These are phyloP conservation scores for Tulasnella sp. DNA, from an alignment of 768 basidiomycete genomes.

Conservation along the genomic window DNA sequence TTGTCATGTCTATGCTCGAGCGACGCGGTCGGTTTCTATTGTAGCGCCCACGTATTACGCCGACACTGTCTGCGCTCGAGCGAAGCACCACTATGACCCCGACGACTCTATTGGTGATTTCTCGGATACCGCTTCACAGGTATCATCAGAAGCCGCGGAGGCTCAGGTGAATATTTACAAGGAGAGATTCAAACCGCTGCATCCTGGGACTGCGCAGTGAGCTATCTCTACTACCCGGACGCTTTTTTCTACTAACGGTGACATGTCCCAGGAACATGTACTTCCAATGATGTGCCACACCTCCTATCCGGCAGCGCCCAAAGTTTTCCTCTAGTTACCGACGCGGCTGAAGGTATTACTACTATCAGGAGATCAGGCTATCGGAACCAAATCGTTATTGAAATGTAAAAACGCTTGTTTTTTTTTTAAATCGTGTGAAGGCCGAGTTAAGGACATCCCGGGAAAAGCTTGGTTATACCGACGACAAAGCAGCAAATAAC, in stretches of 20 bases:
- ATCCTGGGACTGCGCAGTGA: not conserved
- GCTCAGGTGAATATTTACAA: not conserved
- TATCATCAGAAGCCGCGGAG: not conserved
- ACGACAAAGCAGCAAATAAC: too few relatives aligned
- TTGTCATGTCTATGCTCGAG: slow-evolving; percentile 13
- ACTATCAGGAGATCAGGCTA: too few relatives aligned
- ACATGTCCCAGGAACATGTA: not conserved
- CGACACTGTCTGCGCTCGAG: slow-evolving; percentile 10
- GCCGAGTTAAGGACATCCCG: too few relatives aligned
- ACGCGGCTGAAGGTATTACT: too few relatives aligned
- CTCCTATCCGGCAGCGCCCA: too few relatives aligned
- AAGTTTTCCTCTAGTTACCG: too few relatives aligned
- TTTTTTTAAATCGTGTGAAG: too few relatives aligned
- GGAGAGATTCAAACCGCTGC: not conserved
- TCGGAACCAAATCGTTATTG: too few relatives aligned
- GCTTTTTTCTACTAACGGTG: not conserved
- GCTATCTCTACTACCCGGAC: not conserved
- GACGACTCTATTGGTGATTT: not conserved
- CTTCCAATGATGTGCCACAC: slow-evolving; percentile 1
- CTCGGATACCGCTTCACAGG: not conserved
- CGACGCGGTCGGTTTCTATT: slow-evolving; percentile 13
- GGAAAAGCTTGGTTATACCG: too few relatives aligned
- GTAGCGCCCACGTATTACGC: slow-evolving; percentile 11
- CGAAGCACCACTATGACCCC: slow-evolving; percentile 11
- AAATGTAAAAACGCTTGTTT: too few relatives aligned